Evolutionary conservation across 2,329 filamentous ascomycete genomes (phyloP), one percentile per base, ranked within the genome.

Genomic region (Microdochium bolleyi): DNA sequence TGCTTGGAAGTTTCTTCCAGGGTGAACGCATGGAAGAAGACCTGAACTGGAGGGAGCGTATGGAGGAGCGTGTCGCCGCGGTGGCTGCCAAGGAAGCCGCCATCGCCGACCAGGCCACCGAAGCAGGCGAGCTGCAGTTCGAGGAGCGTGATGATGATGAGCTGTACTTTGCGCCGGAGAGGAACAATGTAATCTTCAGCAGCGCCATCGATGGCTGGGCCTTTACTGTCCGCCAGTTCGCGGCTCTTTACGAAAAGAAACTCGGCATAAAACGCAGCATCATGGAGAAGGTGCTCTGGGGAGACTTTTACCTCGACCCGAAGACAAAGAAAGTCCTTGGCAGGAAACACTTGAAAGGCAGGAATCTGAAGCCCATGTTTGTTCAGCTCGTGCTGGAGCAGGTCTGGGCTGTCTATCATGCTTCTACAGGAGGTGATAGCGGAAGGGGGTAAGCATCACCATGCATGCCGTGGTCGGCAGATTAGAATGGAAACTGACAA

Each of bases 161-260:
- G 67, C 85, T 99, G 24, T 99, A 99, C 69, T 99, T 99, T 70
- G 90, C 94, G 1, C 94, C 94, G 0, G 94, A 99, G 66, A 95
- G 92, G 70, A 96, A 96, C 69, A 99, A 99, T 64, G 94, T 99
- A 68, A 97, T 99, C 58, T 99, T 99, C 68, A 91, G 90, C 73
- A 97, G 92, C 67, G 94, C 94, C 55, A 87, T 96, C 53, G 94
- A 99, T 65, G 94, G 94, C n/a, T 99, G 94, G 94, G 94, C 94
- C 2, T 99, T 99, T 63, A 99, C 94, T 0, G 86, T 96, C 50
- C 83, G 91, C 50, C 94, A 99, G 63, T 99, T 99, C 66, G 92
- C 94, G 19, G 83, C 83, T 37, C 74, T 97, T 25, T 99, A 97
- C 65, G 92, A 97, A 71, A 95, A 92, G 75, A 99, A 99, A 69